A percentile compares a stretch with the other conserved stretches of the same genome.
Evolutionary conservation across 768 basidiomycete species (phyloP).

Genomic region (Cystobasidiopsis lactophilus): DNA sequence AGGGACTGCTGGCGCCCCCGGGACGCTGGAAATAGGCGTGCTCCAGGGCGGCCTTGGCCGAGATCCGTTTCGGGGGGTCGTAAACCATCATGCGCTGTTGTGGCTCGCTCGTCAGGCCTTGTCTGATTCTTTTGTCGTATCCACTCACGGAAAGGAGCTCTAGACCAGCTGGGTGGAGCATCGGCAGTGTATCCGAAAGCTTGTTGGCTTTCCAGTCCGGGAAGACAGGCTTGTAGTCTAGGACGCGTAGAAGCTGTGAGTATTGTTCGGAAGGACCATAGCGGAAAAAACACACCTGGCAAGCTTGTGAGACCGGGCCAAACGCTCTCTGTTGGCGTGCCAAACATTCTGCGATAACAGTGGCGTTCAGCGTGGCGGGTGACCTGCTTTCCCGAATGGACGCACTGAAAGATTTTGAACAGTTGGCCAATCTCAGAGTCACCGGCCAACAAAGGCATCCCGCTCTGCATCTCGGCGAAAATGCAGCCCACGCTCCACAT

Average conservation of each 20-base stretch:
- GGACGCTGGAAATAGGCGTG: conserved; percentile 6
- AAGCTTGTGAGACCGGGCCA: conserved; percentile 79
- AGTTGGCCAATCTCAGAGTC: conserved; percentile 99
- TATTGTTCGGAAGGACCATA: background rate
- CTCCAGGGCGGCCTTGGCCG: conserved; percentile 5
- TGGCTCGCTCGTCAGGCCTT: too few species aligned
- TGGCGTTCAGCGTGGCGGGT: background rate
- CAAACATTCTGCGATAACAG: conserved; percentile 44
- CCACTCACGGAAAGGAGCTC: background rate
- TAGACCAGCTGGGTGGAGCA: background rate
- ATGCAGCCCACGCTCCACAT: conserved; percentile 99
- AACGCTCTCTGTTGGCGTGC: conserved; percentile 68
- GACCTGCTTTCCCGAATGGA: background rate
- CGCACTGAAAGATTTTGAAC: conserved; percentile 91
- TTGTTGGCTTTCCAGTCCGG: background rate
- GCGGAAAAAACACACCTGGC: conserved; percentile 31
- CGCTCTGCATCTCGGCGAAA: conserved; percentile 77
- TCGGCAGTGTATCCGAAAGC: background rate
- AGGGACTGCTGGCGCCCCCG: too few species aligned
- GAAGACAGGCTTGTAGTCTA: background rate
- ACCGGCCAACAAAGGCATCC: conserved; percentile 48
- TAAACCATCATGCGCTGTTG: conserved; percentile 11
- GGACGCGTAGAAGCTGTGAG: background rate
- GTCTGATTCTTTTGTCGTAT: background rate
- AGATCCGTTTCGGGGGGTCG: conserved; percentile 9